phyloP scores from a whole-genome alignment of 805 yeast genomes.

The Candida yuanshanica region DNA sequence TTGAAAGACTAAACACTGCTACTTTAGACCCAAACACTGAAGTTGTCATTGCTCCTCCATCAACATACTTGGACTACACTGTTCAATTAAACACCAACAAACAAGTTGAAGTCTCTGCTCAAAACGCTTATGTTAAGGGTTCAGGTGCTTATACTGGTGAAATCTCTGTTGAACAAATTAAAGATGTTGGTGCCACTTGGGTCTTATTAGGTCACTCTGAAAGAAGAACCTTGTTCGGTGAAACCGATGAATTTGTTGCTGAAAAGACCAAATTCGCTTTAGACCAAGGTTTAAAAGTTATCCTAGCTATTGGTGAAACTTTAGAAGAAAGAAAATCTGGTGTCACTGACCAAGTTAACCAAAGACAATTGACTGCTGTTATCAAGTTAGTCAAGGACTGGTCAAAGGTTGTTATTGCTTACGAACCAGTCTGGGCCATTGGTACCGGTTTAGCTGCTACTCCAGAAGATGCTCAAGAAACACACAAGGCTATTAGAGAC shows the following conservation, averaged over 20 bases:
- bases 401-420: slow-evolving; percentile 89
- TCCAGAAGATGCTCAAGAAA: slow-evolving; percentile 95
- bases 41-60: slow-evolving; percentile 96
- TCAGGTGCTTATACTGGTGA: slow-evolving; percentile 99
- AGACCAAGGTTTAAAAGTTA: slow-evolving; percentile 83
- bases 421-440: slow-evolving; percentile 99
- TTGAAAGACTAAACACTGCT: slow-evolving; percentile 76
- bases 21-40: slow-evolving; percentile 72
- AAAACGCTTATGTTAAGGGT: slow-evolving; percentile 81
- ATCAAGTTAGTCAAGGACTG: slow-evolving; percentile 79
- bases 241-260: slow-evolving; percentile 86
- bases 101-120: slow-evolving; percentile 81
- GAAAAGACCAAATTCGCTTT: slow-evolving; percentile 92
- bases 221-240: slow-evolving; percentile 92
- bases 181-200: slow-evolving; percentile 92
- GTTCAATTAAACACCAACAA: slow-evolving; percentile 60
- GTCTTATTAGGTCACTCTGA: slow-evolving; percentile 97
- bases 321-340: slow-evolving; percentile 90
- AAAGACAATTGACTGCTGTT: slow-evolving; percentile 88
- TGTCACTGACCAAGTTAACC: slow-evolving; percentile 77
- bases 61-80: slow-evolving; percentile 81
- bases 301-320: slow-evolving; percentile 97
- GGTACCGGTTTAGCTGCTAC: slow-evolving; percentile 99
- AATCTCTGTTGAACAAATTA: slow-evolving; percentile 79
- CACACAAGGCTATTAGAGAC: slow-evolving; percentile 83